Evolutionary conservation across 2,329 filamentous ascomycete species (phyloP), one percentile per base, ranked within the genome.

Genomic region (Lasiodiplodia citricola): DNA sequence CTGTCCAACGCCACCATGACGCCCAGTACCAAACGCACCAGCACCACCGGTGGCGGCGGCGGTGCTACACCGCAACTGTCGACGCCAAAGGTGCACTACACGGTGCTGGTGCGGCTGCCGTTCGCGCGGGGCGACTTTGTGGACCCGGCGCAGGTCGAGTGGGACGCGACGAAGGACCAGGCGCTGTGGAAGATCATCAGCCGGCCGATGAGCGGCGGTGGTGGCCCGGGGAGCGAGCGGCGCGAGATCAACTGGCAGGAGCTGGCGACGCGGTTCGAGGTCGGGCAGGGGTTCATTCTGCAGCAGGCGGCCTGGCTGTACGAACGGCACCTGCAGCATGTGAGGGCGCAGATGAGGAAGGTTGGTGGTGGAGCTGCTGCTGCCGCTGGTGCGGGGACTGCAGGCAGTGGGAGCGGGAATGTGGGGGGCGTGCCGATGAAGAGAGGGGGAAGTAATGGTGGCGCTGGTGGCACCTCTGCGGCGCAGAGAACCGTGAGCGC

Each of bases 241-340:
- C 28, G 56, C n/a, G 65, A 67, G 54, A 67, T 67, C 54, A 56
- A 67, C 44, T 67, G 67, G 67, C 38, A 65, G 51, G 67, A 68
- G 38, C 41, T 68, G 76, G 93, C 92, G 57, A 84, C 87, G 65
- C 86, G 88, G 56, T 97, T 97, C 80, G 87, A 94, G 71, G 95
- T 97, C 23, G 91, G 92, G 31, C 88, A 96, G 69, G 87, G 93
- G 51, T 98, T 98, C 76, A 86, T 99, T 38, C 87, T 97, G 18
- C 93, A 97, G 77, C 94, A 99, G 80, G 94, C 94, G 71, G 94
- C 93, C 79, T 97, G 94, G 87, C 87, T 98, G 6, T 97, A 96
- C 76, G 94, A 98, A 78, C 87, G 92, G 64, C 93, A 98, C 81
- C 87, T 96, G 35, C 92, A 92, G 0, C 93, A 97, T 78, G 92